Percentiles rank a stretch among this genome's conserved stretches.
Evolutionary conservation across 129 eudicot genomes (phyloP).

Genomic region (Daucus carota): DH1_v3.0 NC_030382.2:39810501-39811000

Average conservation of each 20-base stretch:
- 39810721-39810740: constrained; percentile 43
- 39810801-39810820: not conserved
- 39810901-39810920: not conserved
- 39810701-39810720: constrained; percentile 68
- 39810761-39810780: constrained; percentile 22
- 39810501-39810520: constrained; percentile 65
- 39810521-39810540: constrained; percentile 65
- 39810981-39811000: not conserved
- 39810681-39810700: constrained; percentile 83
- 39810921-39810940: not conserved
- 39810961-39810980: not conserved
- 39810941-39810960: not conserved
- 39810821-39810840: not conserved
- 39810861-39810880: not conserved
- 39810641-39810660: constrained; percentile 1
- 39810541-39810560: constrained; percentile 77
- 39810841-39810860: not conserved
- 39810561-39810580: constrained; percentile 47
- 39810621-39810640: not conserved
- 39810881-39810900: not conserved
- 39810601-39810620: not conserved
- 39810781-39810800: not conserved
- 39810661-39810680: constrained; percentile 29
- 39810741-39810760: constrained; percentile 52
- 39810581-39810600: not conserved